Base-by-base conservation (phyloP, 306 rosid species). In the Vicia faba region DNA sequence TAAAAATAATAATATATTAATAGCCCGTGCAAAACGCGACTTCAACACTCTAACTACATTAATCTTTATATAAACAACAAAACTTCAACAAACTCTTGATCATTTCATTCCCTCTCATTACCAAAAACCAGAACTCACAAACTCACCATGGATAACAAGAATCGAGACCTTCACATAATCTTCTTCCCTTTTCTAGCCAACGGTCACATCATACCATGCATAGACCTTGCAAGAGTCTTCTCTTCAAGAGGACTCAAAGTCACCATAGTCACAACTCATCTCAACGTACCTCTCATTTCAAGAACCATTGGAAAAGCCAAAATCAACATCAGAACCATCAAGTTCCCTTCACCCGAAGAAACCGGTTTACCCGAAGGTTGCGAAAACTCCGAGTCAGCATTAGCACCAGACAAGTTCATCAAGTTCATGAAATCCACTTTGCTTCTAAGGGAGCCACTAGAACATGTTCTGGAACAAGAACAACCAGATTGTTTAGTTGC, bases 291-390 rank as follows among this genome's bases (percentile, higher is more conserved):
- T 2, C 19, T 63, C 13, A 75, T 64, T 54, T 78, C 85, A 15
- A 64, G 78, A 78, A 49, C 80, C 9, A 16, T 74, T 3, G 71
- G 46, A 54, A 74, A 53, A 49, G 59, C 78, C 61, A 70, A 19
- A 5, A 69, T 80, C 20, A 13, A 20, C 15, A 28, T 76, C 54
- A 19, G 0, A 54, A 71, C 69, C 46, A 71, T 80, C 25, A 39
- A 61, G 0, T 86, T 91, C 62, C 87, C 91, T 0, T 0, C 81
- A 4, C 57, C 55, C 0, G 26, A 57, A 12, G 38, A 78, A 33
- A 62, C 72, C 0, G 91, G 89, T 0, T 51, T 88, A 5, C 91
- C 89, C 0, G 76, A 79, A 66, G 89, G 87, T 0, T 74, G 76
- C 7, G 92, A 88, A 29, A 81, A 61, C 43, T 4, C 39, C 0